phyloP scores from a whole-genome alignment of 2,329 filamentous ascomycete genomes.

The Stachybotrys chlorohalonatus region DNA sequence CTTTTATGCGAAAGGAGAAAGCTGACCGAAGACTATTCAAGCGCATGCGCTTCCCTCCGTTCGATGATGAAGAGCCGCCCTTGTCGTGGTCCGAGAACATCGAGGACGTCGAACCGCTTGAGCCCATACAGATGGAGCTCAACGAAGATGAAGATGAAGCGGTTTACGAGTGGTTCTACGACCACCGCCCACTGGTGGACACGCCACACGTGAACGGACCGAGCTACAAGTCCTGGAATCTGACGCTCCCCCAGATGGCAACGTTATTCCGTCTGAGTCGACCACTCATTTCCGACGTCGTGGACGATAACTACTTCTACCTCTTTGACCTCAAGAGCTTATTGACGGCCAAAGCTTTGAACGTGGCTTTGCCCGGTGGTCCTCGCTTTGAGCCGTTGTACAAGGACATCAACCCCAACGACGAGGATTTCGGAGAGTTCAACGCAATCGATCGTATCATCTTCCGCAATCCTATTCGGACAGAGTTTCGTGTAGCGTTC shows the following conservation, averaged over 20 bases:
- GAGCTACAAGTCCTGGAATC: conserved; percentile 94
- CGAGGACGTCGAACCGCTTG: conserved; percentile 92
- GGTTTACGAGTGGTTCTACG: conserved; percentile 96
- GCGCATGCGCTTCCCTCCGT: conserved; percentile 96
- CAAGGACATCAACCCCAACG: conserved; percentile 97
- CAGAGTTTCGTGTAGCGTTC: conserved; percentile 90
- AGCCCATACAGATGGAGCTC: conserved; percentile 97
- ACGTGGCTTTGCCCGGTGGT: conserved; percentile 94
- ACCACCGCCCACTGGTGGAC: conserved; percentile 82
- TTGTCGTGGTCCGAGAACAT: conserved; percentile 98
- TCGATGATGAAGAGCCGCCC: conserved; percentile 96
- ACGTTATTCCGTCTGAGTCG: conserved; percentile 86
- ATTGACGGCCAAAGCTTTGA: conserved; percentile 90
- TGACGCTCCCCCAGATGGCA: conserved; percentile 90
- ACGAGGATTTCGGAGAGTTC: conserved; percentile 98
- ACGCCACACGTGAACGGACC: conserved; percentile 92
- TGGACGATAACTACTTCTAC: conserved; percentile 96
- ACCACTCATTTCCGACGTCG: conserved; percentile 81
- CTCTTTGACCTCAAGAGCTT: conserved; percentile 95
- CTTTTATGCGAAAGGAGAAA: conserved; percentile 96
- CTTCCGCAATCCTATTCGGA: conserved; percentile 88
- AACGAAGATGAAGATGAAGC: conserved; percentile 88
- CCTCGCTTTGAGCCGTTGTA: conserved; percentile 95
- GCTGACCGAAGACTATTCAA: conserved; percentile 94
- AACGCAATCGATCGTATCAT: conserved; percentile 99